A percentile compares a stretch with the other conserved stretches of the same genome.
Conservation (phyloP, 2,329 filamentous ascomycete species). For the Periglandula ipomoeae region DNA sequence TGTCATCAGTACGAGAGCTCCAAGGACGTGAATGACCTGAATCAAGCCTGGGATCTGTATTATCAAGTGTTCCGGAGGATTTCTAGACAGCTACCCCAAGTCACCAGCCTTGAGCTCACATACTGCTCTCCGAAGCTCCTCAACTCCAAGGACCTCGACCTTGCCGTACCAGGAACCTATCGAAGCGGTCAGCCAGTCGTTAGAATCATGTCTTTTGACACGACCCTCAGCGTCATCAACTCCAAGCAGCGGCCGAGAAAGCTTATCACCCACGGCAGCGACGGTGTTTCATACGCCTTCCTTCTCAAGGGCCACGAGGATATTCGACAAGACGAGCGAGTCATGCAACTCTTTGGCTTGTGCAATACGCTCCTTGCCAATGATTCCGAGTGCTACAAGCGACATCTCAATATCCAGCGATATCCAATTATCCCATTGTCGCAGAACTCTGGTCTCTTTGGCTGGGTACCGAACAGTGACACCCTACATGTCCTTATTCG, state of each 20-base stretch:
- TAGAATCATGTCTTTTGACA: conserved; percentile 80
- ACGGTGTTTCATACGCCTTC: conserved; percentile 82
- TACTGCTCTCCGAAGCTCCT: conserved; percentile 96
- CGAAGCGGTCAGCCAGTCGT: conserved; percentile 69
- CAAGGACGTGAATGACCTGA: conserved; percentile 87
- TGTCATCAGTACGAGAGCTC: conserved; percentile 85
- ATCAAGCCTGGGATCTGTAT: conserved; percentile 98
- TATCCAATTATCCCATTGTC: conserved; percentile 96
- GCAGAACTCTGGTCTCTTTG: conserved; percentile 88
- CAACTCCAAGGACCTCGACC: conserved; percentile 72
- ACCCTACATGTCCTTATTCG: conserved; percentile 94
- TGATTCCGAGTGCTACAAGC: conserved; percentile 93
- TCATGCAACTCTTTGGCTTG: conserved; percentile 98
- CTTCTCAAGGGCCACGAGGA: conserved; percentile 98
- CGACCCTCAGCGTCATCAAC: conserved; percentile 83
- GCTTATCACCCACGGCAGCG: conserved; percentile 78
- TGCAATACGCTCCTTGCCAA: conserved; percentile 92
- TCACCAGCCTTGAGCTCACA: conserved; percentile 86
- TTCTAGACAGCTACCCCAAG: conserved; percentile 80
- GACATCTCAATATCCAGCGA: conserved; percentile 90
- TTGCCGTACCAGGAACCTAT: conserved; percentile 95
- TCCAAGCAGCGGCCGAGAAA: conserved; percentile 95
- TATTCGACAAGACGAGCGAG: conserved; percentile 95
- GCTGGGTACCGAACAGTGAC: conserved; percentile 96
- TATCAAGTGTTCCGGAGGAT: conserved; percentile 98